Evolutionary conservation across 2,329 filamentous ascomycete species (phyloP), one percentile per base, ranked within the genome.

Genomic region (Talaromyces piceae): DNA sequence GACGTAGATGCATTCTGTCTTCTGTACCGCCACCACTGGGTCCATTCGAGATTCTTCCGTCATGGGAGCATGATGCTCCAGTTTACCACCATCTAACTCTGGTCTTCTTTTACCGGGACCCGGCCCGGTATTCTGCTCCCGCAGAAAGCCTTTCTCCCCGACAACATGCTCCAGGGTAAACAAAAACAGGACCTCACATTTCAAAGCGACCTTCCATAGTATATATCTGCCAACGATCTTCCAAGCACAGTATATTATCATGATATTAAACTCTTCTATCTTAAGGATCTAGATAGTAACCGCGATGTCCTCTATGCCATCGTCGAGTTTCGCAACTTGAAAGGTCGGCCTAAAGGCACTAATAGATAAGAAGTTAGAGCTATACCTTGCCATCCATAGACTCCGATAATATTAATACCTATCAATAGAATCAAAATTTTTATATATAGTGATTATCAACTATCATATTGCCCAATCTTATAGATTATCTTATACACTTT

Each of bases 271-370:
- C 58, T 61, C 27, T 64, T 64, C 45, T 59, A 57, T 28, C 47
- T 63, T 1, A 51, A 43, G 39, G 54, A 62, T 50, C 54, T 28
- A 31, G 11, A 62, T 16, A 58, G 56, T 16, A 60, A 59, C 45
- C 39, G 55, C 49, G 37, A 65, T 47, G 45, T 63, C n/a, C 57
- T 63, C 16, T 65, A 31, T 58, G 46, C 57, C 0, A 52, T 63
- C 9, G 62, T 65, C 4, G 50, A 62, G 57, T 63, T 64, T 57
- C 41, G 51, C 2, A 63, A 63, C 31, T 52, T 63, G 0, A 63
- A 61, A 58, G 61, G 57, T 54, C 54, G 49, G 16, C 58, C 46
- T 22, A 57, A 65, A 58, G 59, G 57, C 5, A 45, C 59, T 52
- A 47, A 65, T 57, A 16, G 60, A 56, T 64, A 64, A 61, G 59